Evolutionary conservation across 352 stramenopile genomes (phyloP).

Genomic region (Phytophthora melonis): DNA sequence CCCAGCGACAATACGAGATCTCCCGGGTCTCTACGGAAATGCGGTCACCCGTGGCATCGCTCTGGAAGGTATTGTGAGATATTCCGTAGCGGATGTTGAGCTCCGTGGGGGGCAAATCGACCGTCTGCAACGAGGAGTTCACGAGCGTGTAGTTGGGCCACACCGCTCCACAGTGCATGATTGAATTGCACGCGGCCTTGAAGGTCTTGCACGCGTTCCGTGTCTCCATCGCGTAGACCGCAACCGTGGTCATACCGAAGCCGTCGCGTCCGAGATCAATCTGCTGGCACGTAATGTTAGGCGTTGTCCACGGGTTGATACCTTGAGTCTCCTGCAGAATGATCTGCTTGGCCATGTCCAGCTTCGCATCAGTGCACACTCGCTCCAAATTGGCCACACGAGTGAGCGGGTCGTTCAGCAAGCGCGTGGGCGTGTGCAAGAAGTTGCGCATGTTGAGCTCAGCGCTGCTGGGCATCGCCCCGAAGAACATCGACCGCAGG

Average conservation of each 20-base stretch:
- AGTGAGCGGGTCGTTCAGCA: slow-evolving; percentile 22
- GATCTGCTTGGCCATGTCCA: slow-evolving; percentile 43
- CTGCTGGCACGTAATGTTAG: slow-evolving; percentile 32
- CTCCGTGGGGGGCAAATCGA: slow-evolving; percentile 30
- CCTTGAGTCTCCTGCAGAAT: slow-evolving; percentile 35
- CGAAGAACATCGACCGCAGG: slow-evolving; percentile 35
- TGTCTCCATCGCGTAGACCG: slow-evolving; percentile 41
- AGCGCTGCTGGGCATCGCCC: slow-evolving; percentile 29
- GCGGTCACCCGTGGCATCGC: no score
- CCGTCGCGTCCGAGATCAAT: slow-evolving; percentile 27
- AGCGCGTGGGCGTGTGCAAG: slow-evolving; percentile 35
- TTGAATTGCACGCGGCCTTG: slow-evolving; percentile 29
- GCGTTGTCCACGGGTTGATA: slow-evolving; percentile 24
- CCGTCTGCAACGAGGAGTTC: slow-evolving; percentile 25
- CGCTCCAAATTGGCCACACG: slow-evolving; percentile 29
- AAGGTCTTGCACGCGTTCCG: slow-evolving; percentile 38
- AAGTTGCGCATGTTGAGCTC: slow-evolving; percentile 40
- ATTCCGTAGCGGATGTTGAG: slow-evolving; percentile 35
- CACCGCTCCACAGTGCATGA: slow-evolving; percentile 35
- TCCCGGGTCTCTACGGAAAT: no score
- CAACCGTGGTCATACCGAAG: slow-evolving; percentile 42
- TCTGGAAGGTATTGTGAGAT: no score
- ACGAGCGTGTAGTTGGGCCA: slow-evolving; percentile 41
- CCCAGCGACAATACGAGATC: slow-evolving; percentile 11
- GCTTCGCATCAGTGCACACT: slow-evolving; percentile 39